Base-by-base conservation (phyloP, 1,284 basidiomycete genomes). In the Dichomitus squalens region DNA sequence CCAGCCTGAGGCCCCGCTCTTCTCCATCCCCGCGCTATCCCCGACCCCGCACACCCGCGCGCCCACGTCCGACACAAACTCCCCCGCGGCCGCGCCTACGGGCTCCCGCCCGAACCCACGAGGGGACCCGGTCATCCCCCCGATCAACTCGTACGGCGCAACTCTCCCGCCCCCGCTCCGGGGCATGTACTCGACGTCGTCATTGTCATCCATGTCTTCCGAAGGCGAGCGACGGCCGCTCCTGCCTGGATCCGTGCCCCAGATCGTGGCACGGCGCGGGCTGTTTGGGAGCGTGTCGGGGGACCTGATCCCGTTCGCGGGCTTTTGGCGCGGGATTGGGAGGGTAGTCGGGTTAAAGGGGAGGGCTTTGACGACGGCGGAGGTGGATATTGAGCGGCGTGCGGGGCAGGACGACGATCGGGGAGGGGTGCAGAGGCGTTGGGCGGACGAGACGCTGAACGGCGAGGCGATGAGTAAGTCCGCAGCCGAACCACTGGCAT, bases 101-200 rank as follows among this genome's bases (percentile, higher is more conserved):
- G 5, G 31, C 7, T 16, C 33, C 20, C 5, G 18, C 47, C 23
- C 35, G 8, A 16, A 29, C 48, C 7, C 21, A 2, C 36, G 35
- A 40, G 21, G 33, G 29, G 47, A 73, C 62, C 71, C 74, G 0
- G 61, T 75, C 21, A 76, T 81, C 29, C 79, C 81, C 0, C 68
- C 79, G 1, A 78, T 79, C 59, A 82, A 79, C 61, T 73, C 74
- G 1, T 84, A 84, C 60, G 81, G 83, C 3, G n/a, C n/a, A n/a
- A 78, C 80, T 4, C 64, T 73, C 46, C 64, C 70, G n/a, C 44
- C 62, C 16, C 52, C 40, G 40, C 61, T 44, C 55, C 47, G 59
- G 31, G 38, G 31, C 25, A 21, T 40, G 3, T 50, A 36, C 53
- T 55, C 57, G 55, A 35, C 58, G 2, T 41, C 51, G n/a, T 57